Base-by-base conservation (phyloP, 306 rosid genomes). In the Cajanus cajan region DNA sequence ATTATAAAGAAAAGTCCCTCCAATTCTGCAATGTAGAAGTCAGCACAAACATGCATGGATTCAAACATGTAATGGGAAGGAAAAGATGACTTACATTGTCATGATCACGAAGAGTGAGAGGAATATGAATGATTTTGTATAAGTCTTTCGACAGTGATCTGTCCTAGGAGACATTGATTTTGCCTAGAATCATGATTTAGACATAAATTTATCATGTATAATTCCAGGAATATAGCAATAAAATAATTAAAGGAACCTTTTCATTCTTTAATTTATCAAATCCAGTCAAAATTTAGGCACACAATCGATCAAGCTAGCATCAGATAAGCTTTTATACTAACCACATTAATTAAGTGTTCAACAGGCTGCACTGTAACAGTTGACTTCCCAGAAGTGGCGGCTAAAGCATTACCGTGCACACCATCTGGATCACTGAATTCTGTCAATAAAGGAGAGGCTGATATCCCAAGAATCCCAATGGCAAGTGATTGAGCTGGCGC, bases 381-480 rank as follows among this genome's bases (percentile, higher is more conserved):
- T 44, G 90, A 78, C 86, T 90, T 92, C 34, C 87, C 89, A 75
- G 94, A 85, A 81, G 90, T 82, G 52, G 88, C 78, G 59, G 84
- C 83, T 64, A 89, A 78, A 72, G 84, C 79, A 85, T 85, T 92
- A 50, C 76, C 89, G 77, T 83, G 87, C 48, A 78, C 61, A 66
- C 88, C 90, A 67, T 92, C 97, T 31, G 89, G 85, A 81, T 88
- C 84, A 45, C 88, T 92, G 85, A 82, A 90, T 85, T 95, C 99
- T 33, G 95, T 97, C 51, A 95, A 89, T 86, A 95, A 85, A 79
- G 99, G 99, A 73, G 99, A 95, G 66, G 99, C 96, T 75, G 98
- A 92, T 73, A 95, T 95, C 82, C 99, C 98, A 51, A 98, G 99
- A 64, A 98, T 95, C 51, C 97, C 99, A 51, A 95, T 90, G 68